Evolutionary conservation across 345 rosid genomes (phyloP).

Genomic region (Brassica incana): DNA sequence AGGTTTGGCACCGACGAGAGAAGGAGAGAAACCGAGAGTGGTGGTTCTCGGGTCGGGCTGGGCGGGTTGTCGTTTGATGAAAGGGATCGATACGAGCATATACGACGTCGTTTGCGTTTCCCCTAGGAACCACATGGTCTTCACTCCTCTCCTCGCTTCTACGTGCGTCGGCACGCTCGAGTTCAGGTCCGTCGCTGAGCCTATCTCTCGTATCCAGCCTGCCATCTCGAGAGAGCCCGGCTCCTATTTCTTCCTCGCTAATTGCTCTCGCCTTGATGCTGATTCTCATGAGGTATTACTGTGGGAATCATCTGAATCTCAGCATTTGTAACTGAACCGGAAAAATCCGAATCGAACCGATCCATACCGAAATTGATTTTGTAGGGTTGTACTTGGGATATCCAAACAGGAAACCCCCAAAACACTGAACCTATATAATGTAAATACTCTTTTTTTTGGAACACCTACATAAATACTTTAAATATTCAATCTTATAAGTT

Average conservation of each 20-base stretch:
- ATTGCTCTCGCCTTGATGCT: constrained; percentile 62
- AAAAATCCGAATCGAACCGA: too few relatives aligned
- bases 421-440: too few relatives aligned
- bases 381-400: too few relatives aligned
- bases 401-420: too few relatives aligned
- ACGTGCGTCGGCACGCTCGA: constrained; percentile 98
- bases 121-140: constrained; percentile 88
- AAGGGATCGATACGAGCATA: constrained; percentile 63
- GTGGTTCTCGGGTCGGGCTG: constrained; percentile 92
- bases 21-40: constrained; percentile 71
- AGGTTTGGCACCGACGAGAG: constrained; percentile 62
- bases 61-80: constrained; percentile 92
- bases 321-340: too few relatives aligned
- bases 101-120: constrained; percentile 90
- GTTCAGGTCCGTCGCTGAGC: constrained; percentile 92
- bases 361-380: too few relatives aligned
- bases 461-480: not conserved
- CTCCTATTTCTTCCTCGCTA: constrained; percentile 73
- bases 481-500: not conserved
- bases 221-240: constrained; percentile 77
- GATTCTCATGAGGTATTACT: constrained; percentile 52
- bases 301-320: not conserved
- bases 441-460: too few relatives aligned
- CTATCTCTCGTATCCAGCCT: constrained; percentile 80
- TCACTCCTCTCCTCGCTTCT: constrained; percentile 88